Conservation (phyloP, 2,329 filamentous ascomycete species). For the Curvularia spicifera region DNA sequence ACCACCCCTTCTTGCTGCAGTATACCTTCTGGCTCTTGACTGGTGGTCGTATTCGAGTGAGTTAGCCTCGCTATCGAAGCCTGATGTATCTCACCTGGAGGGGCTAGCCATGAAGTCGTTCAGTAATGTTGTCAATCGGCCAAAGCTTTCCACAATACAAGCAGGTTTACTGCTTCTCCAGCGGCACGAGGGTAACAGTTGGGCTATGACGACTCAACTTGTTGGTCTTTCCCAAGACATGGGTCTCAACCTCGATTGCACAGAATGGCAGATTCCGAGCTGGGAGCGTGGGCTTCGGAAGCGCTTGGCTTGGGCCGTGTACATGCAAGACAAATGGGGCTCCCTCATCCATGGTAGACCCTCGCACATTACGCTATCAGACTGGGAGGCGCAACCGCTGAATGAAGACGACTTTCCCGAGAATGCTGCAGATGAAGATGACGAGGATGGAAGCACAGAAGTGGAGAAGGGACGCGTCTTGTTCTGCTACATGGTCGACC, state of each 20-base stretch:
- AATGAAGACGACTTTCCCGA: constrained; percentile 55
- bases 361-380: constrained; percentile 59
- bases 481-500: constrained; percentile 60
- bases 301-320: constrained; percentile 68
- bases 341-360: constrained; percentile 64
- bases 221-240: constrained; percentile 50
- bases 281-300: constrained; percentile 69
- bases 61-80: constrained; percentile 55
- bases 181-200: constrained; percentile 42
- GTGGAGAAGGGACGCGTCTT: constrained; percentile 48
- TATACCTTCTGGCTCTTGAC: constrained; percentile 67
- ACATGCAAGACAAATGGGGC: constrained; percentile 70
- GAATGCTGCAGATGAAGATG: constrained; percentile 41
- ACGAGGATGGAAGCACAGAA: constrained; percentile 45
- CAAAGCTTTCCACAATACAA: constrained; percentile 52
- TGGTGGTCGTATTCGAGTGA: constrained; percentile 66
- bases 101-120: constrained; percentile 48
- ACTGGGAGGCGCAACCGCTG: constrained; percentile 62
- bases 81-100: constrained; percentile 48
- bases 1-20: constrained; percentile 64
- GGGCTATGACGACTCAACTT: constrained; percentile 46
- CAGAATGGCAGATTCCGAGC: constrained; percentile 65
- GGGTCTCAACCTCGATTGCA: constrained; percentile 62
- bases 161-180: constrained; percentile 50
- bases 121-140: constrained; percentile 46